Conservation (phyloP, 345 rosid genomes). For the Camelina hispida region DNA sequence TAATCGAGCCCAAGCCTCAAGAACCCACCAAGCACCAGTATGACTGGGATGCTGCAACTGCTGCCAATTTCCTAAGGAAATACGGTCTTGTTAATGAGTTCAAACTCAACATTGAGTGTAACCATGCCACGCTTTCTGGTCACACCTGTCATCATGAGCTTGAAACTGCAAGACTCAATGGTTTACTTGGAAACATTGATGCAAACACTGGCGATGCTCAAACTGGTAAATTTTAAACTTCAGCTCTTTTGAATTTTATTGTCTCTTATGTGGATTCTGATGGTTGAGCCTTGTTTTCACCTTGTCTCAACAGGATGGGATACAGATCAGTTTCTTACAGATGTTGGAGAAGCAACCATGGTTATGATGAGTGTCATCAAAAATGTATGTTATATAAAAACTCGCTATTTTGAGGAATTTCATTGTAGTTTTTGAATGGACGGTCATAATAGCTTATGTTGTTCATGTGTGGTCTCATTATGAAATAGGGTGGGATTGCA, state of each 20-base stretch:
- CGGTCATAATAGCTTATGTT: neutral
- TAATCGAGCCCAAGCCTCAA: constrained; percentile 98
- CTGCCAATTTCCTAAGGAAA: constrained; percentile 83
- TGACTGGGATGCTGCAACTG: constrained; percentile 98
- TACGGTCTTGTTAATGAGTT: constrained; percentile 80
- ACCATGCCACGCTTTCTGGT: constrained; percentile 98
- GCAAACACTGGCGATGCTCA: constrained; percentile 97
- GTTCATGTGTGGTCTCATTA: neutral
- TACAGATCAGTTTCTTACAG: constrained; percentile 92
- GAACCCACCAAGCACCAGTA: constrained; percentile 98
- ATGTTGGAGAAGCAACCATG: constrained; percentile 85
- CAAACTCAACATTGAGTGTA: constrained; percentile 88
- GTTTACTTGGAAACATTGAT: constrained; percentile 86
- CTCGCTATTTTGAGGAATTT: neutral
- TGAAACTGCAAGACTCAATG: constrained; percentile 89
- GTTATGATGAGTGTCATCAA: constrained; percentile 86
- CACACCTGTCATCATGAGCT: constrained; percentile 96
- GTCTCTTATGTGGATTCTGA: neutral
- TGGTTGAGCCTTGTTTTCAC: neutral
- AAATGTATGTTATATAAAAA: constrained; percentile 57
- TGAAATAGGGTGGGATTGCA: constrained; percentile 78
- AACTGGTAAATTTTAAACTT: constrained; percentile 48
- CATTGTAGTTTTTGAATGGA: neutral
- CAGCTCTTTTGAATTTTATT: neutral
- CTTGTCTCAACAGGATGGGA: constrained; percentile 73